Evolutionary conservation across 208 protist species (phyloP), one percentile per base, ranked within the genome.

Genomic region (Wallacemonas sp.): DNA sequence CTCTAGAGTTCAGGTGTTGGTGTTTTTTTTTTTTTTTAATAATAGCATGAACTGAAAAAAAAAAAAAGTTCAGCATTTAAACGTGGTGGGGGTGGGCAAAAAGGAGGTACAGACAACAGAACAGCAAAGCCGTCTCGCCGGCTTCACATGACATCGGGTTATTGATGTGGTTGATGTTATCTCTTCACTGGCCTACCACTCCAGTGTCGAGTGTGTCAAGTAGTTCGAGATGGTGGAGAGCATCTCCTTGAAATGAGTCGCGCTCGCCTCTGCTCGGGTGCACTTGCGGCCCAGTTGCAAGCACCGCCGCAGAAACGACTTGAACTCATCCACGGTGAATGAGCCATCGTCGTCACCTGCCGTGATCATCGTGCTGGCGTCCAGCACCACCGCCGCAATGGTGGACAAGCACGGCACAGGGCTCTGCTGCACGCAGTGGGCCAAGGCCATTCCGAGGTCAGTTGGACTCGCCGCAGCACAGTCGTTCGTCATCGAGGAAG

Each of bases 301-400:
- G 72, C 81, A 91, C 23, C 73, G 71, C 28, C 52, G 52, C 46
- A 84, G 16, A 48, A 90, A 63, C 42, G 79, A 62, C 44, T 77
- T 84, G 33, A 93, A 65, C 46, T 78, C 45, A 29, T 65, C 61
- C 49, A 87, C 82, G 16, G 76, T 81, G 61, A 82, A 82, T 3
- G 70, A 72, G 33, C 87, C 84, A 73, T 89, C 80, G 57, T 87
- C 82, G 18, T 67, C 63, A 10, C 59, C 42, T 18, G 14, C 8
- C n/a, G 36, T 31, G 22, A 22, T 20, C 23, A 65, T 46, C 11
- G 18, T 26, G 22, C 29, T 22, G 18, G 25, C 59, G 31, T 50
- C 42, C 10, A 32, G 25, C 23, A 33, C 55, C 7, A 61, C 31
- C 0, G 4, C 31, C 11, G 55, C 55, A 22, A 42, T 23, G 26